phyloP scores from a whole-genome alignment of 176 grass and related monocot species.

The Poa pratensis region DNA sequence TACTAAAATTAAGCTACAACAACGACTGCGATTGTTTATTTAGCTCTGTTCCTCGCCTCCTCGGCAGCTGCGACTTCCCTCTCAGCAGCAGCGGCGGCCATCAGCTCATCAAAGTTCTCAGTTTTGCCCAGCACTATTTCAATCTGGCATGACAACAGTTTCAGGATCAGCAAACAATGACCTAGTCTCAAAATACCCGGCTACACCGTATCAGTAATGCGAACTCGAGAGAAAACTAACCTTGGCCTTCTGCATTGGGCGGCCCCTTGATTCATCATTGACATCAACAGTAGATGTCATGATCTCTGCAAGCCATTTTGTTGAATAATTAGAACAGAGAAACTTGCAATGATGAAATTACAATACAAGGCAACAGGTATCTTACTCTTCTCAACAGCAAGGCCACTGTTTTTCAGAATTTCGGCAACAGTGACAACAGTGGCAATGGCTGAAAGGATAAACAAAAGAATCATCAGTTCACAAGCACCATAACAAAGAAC shows the following conservation, averaged over 20 bases:
- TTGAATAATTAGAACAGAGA: not conserved
- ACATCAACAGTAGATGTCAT: constrained; percentile 93
- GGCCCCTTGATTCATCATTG: constrained; percentile 75
- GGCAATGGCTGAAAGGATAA: constrained; percentile 69
- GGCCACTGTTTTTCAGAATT: constrained; percentile 95
- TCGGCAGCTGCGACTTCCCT: constrained; percentile 52
- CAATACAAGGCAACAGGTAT: constrained; percentile 15
- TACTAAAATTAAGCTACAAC: constrained; percentile 48
- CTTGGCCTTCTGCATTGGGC: constrained; percentile 91
- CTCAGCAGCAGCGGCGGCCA: constrained; percentile 77
- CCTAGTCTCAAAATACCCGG: not conserved
- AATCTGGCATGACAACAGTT: constrained; percentile 52
- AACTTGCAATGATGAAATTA: not conserved
- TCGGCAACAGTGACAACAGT: constrained; percentile 88
- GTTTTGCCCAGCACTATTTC: constrained; percentile 90
- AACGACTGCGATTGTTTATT: constrained; percentile 13
- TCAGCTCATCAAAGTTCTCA: constrained; percentile 92
- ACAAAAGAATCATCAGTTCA: constrained; percentile 1
- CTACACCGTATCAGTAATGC: not conserved
- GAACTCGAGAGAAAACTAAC: constrained; percentile 39
- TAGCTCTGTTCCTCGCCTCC: constrained; percentile 64
- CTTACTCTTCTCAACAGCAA: constrained; percentile 91
- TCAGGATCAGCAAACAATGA: constrained; percentile 20
- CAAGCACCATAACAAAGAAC: not conserved
- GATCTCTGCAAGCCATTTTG: constrained; percentile 59